Evolutionary conservation across 306 rosid species (phyloP).

Genomic region (Cicer pinnatifidum): DNA sequence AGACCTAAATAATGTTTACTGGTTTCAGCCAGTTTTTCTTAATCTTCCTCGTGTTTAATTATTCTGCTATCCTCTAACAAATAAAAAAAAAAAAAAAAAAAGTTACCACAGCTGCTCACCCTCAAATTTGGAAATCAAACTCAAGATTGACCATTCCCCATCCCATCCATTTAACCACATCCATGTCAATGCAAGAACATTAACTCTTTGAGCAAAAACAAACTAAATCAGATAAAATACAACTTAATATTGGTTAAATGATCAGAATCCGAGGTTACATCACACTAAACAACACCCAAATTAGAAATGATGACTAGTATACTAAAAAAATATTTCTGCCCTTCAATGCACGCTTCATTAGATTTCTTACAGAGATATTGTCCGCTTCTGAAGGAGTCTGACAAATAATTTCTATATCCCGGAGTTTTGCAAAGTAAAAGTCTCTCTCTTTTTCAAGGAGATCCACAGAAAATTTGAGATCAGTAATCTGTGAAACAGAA

Average conservation of each 20-base stretch:
- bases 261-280: constrained; percentile 13
- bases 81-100: not conserved
- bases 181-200: constrained; percentile 2
- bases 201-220: constrained; percentile 22
- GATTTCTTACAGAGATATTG: constrained; percentile 61
- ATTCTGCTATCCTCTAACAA: not conserved
- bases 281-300: not conserved
- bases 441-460: constrained; percentile 85
- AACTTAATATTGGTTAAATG: not conserved
- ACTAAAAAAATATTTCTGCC: not conserved
- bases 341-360: constrained; percentile 29
- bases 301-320: constrained; percentile 11
- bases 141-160: constrained; percentile 23
- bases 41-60: not conserved
- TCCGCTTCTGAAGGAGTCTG: constrained; percentile 70
- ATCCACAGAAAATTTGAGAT: constrained; percentile 75
- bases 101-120: not conserved
- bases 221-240: constrained; percentile 18
- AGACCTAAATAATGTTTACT: not conserved
- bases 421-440: constrained; percentile 83
- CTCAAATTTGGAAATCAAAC: not conserved
- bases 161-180: constrained; percentile 4
- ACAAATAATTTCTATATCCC: constrained; percentile 88
- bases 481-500: constrained; percentile 60
- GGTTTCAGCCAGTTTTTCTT: not conserved